Conservation (phyloP, 2,329 filamentous ascomycete genomes). For the Fusarium burgessii region DNA sequence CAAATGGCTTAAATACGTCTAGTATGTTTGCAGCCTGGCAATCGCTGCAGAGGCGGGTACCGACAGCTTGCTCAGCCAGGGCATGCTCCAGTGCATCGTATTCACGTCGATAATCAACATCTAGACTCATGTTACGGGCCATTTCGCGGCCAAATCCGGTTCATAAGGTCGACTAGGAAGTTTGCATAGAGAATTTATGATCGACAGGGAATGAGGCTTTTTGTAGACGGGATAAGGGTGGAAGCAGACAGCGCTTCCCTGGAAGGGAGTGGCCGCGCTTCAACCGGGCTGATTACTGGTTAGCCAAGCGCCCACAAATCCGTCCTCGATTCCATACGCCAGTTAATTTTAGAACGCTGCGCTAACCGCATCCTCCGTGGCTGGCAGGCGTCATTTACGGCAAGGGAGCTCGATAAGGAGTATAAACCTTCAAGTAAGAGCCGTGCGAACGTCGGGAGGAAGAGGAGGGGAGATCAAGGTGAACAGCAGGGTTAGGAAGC, state of each 20-base stretch:
- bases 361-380: too few relatives aligned
- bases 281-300: background rate
- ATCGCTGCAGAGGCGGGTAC: background rate
- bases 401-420: too few relatives aligned
- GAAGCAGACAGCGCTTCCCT: background rate
- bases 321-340: background rate
- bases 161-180: too few relatives aligned
- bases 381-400: too few relatives aligned
- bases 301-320: background rate
- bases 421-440: too few relatives aligned
- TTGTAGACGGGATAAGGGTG: rapidly evolving
- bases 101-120: background rate
- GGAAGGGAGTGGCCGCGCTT: background rate
- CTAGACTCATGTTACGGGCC: background rate
- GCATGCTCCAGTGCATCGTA: background rate
- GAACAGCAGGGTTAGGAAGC: too few relatives aligned
- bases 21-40: background rate
- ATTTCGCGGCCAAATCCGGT: too few relatives aligned
- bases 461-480: too few relatives aligned
- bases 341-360: background rate
- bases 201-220: background rate
- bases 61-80: background rate
- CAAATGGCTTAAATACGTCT: background rate
- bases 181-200: background rate
- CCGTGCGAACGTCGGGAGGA: too few relatives aligned